Conservation (phyloP, 225 moss, liverwort and hornwort genomes). For the Marchantia polymorpha region DNA sequence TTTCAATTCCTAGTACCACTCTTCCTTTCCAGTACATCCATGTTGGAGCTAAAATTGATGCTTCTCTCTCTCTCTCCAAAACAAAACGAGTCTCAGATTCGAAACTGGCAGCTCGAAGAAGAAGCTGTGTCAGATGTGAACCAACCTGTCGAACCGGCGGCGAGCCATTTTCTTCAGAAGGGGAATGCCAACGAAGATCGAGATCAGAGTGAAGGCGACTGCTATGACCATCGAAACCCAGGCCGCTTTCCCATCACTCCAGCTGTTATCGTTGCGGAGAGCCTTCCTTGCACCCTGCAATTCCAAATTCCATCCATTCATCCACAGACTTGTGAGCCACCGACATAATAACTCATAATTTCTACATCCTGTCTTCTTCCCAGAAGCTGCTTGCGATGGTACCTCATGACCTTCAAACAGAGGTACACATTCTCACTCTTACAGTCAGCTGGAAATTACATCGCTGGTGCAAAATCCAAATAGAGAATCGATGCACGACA, state of each 20-base stretch:
- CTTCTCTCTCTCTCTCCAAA: neutral
- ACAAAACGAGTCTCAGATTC: neutral
- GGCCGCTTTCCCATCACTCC: constrained; percentile 52
- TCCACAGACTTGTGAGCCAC: neutral
- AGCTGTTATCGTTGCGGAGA: constrained; percentile 17
- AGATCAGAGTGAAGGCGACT: constrained; percentile 26
- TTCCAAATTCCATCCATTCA: neutral
- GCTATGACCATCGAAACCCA: constrained; percentile 53
- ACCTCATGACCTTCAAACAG: no score
- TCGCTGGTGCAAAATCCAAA: no score
- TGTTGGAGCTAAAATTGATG: neutral
- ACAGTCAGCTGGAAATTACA: no score
- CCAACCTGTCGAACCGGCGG: constrained; percentile 44
- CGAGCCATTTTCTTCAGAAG: constrained; percentile 46
- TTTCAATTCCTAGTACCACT: neutral
- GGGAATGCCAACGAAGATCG: constrained; percentile 31
- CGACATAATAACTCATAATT: no score
- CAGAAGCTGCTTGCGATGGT: no score
- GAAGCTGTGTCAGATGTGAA: neutral
- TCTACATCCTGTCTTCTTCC: no score
- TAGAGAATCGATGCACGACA: no score
- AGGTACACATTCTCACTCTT: neutral
- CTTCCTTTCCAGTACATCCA: neutral
- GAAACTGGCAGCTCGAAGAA: neutral
- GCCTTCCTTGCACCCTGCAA: constrained; percentile 51